Evolutionary conservation across 2,329 filamentous ascomycete genomes (phyloP), one percentile per base, ranked within the genome.

Genomic region (Clonostachys chloroleuca): DNA sequence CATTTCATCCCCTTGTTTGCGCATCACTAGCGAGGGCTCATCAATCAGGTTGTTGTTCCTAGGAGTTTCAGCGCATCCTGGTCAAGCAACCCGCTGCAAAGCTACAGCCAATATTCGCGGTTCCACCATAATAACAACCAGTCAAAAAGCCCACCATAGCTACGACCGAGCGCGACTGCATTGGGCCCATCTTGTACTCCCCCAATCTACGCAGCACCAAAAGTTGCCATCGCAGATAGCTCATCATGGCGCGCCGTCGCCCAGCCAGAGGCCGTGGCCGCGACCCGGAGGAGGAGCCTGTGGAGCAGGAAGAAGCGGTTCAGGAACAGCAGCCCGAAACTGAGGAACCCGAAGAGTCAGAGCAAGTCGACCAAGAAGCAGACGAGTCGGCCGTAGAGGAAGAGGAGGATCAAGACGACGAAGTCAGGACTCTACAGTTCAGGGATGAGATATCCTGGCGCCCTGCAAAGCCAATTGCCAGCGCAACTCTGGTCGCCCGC

Each of bases 391-490:
- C 36, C 46, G 42, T 34, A 41, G 50, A 47, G 39, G 42, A 46
- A 12, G 37, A 24, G 33, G 47, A 47, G 14, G 51, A 46, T 34
- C 34, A 57, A 24, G 49, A 52, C 45, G 49, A 34, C 17, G 60
- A 64, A 46, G 53, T 59, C 49, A 59, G 56, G 40, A 69, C 65
- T 48, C 80, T 99, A 43, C 73, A 83, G 56, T 97, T 97, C 76
- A 82, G 92, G 59, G 85, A 96, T 62, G 77, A 89, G 53, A 75
- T 99, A 48, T 89, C 90, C 63, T 96, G 94, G 89, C 87, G 87
- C 62, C 89, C 92, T 40, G 94, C 92, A 49, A 94, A 89, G 68
- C 83, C 91, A 45, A 96, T 99, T 59, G 75, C 87, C 36, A 89
- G 92, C 43, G 84, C 81, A 54, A 90, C 92, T 55, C 81, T 99